These are phyloP conservation scores for Coleophoma crateriformis DNA, from an alignment of 2,329 filamentous ascomycete species.

Conservation along the genomic window DNA sequence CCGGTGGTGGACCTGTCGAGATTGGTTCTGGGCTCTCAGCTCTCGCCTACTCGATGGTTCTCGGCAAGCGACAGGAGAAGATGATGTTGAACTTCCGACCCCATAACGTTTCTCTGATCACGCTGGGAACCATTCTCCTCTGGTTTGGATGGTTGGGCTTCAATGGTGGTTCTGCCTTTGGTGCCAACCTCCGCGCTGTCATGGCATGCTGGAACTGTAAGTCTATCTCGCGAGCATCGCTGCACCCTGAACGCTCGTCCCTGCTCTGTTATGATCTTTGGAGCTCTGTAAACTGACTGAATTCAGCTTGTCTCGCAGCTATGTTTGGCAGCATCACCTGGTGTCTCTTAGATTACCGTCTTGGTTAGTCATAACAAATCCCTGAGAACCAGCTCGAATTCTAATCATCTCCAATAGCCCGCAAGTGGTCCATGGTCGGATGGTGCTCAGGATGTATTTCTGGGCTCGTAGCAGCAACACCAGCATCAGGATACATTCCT, in stretches of 20 bases:
- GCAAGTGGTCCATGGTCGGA: slow-evolving; percentile 64
- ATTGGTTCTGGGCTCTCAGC: slow-evolving; percentile 92
- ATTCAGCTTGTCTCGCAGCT: slow-evolving; percentile 56
- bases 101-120: slow-evolving; percentile 97
- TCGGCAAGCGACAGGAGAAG: slow-evolving; percentile 93
- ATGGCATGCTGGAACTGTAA: slow-evolving; percentile 96
- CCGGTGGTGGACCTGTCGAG: slow-evolving; percentile 94
- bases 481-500: slow-evolving; percentile 62
- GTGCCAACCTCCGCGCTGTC: slow-evolving; percentile 86
- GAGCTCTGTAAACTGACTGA: too few relatives aligned
- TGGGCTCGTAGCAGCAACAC: slow-evolving; percentile 64
- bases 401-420: slow-evolving; percentile 5
- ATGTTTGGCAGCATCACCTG: slow-evolving; percentile 90
- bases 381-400: too few relatives aligned
- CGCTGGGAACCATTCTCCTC: slow-evolving; percentile 88
- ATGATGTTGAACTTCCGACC: slow-evolving; percentile 99
- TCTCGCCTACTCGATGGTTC: slow-evolving; percentile 90
- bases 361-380: slow-evolving; percentile 36
- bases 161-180: slow-evolving; percentile 94
- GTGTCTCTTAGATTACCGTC: slow-evolving; percentile 92
- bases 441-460: slow-evolving; percentile 70
- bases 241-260: too few relatives aligned
- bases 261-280: too few relatives aligned
- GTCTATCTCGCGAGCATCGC: too few relatives aligned
- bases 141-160: slow-evolving; percentile 99